Base-by-base conservation (phyloP, 441 rosid genomes). In the Populus tomentosa region DNA sequence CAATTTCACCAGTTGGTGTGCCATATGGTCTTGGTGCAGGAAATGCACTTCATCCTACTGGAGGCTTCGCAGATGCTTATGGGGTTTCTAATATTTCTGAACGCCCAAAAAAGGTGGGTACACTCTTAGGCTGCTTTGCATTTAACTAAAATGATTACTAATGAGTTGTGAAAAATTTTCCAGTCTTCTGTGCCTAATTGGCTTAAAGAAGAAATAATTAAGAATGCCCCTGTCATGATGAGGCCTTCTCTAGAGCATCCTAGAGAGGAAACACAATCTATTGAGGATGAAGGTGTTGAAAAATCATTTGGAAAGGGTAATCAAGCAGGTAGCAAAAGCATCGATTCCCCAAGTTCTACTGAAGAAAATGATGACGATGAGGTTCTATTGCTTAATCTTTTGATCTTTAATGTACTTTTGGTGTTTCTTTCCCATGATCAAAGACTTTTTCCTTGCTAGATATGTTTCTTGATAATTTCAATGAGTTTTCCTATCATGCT, bases 161-260 rank as follows among this genome's bases (percentile, higher is more conserved):
- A 40, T 86, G 84, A 80, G 67, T 65, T 73, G 65, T 75, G 77
- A 68, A 65, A 77, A 71, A 75, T 35, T 61, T 82, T 82, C 78
- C 90, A 97, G 99, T 93, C 88, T 71, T 85, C 92, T 79, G 95
- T 97, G 69, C 99, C 99, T 82, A 91, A 90, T 83, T 97, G 99
- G 99, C 98, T 95, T 67, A 91, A 89, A 85, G 99, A 94, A 81
- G 98, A 95, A 85, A 86, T 95, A 73, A 86, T 90, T 65, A 94
- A 92, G 90, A 92, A 85, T 73, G 95, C 91, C 87, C 87, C 92
- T 53, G 84, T 88, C 71, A 84, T 88, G 81, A 80, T 91, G 59
- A 92, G 87, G 83, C 85, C 95, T 77, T 86, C 90, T 72, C 67
- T 84, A 21, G 93, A 87, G 73, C 83, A 84, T 84, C 76, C 87